Conservation (phyloP, 495 filamentous ascomycete species). For the Talaromyces wortmannii region DNA sequence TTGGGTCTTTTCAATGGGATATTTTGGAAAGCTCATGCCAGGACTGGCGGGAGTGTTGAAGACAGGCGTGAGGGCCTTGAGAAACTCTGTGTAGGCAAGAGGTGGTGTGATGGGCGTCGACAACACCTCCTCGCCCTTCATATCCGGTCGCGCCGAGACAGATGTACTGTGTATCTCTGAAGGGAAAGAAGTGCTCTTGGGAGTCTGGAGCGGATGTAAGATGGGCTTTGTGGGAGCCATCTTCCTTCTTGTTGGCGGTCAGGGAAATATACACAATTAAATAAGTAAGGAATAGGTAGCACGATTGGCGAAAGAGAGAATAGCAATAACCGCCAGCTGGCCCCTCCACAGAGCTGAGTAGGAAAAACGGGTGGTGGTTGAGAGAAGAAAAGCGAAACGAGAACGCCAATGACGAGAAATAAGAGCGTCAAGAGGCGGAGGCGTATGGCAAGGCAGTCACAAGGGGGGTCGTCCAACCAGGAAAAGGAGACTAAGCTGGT, state of each 20-base stretch:
- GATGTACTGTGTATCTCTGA: conserved; percentile 54
- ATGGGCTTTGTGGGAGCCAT: conserved; percentile 55
- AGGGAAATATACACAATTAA: too few species aligned
- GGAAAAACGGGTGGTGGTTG: neutral
- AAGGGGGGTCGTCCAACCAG: conserved; percentile 4
- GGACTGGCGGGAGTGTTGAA: conserved; percentile 37
- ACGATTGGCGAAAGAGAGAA: too few species aligned
- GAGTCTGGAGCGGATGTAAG: conserved; percentile 69
- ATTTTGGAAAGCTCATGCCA: conserved; percentile 23
- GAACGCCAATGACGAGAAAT: neutral
- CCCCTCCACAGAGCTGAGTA: too few species aligned
- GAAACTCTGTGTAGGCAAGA: conserved; percentile 83
- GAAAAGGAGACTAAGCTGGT: neutral
- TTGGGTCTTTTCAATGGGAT: conserved; percentile 17
- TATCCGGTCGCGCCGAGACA: conserved; percentile 30
- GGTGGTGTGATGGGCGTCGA: conserved; percentile 93
- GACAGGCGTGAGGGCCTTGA: conserved; percentile 69
- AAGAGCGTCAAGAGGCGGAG: neutral
- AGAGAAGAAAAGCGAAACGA: neutral
- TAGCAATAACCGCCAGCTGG: too few species aligned
- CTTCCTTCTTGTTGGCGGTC: conserved; percentile 15
- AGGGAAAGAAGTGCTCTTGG: conserved; percentile 68
- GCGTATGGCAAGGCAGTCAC: neutral
- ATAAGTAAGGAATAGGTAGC: too few species aligned
- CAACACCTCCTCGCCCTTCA: conserved; percentile 46